Evolutionary conservation across 1,139 yeast species (phyloP), one percentile per base, ranked within the genome.

Genomic region (Saccharomyces hybrid): DNA sequence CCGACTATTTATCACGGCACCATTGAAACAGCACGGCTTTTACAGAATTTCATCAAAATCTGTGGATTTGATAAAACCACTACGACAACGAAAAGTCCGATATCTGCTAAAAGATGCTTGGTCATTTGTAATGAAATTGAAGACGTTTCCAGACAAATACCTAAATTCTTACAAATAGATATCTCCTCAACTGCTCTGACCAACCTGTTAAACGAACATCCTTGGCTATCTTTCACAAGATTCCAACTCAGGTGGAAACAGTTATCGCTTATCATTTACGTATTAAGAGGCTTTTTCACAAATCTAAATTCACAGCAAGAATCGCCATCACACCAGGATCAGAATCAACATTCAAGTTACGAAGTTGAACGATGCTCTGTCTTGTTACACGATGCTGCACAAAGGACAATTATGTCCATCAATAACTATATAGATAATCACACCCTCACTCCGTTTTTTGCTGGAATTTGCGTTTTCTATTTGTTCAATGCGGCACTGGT

Each of bases 391-490:
- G 76, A 74, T 25, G 76, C 80, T 23, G 81, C 86, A 1, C 76
- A 78, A 53, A 78, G 75, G 47, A 80, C 85, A 0, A 78, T 83
- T 20, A 56, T 68, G 42, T 75, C 82, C 4, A 79, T 82, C 5
- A 71, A 76, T 49, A 74, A 71, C 32, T 83, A 76, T 65, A 73
- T 80, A 26, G 70, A 68, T 46, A 72, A 68, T 50, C 71, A 72
- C 55, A 71, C 73, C 31, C 61, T 76, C 26, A 74, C 80, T 9
- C 73, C 77, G 23, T 71, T 79, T 31, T 72, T 81, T 4, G 77
- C 81, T 29, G 82, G 88, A 86, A 80, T 82, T 66, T 81, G 85
- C 3, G 78, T 84, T 0, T 83, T 81, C 64, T 83, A 49, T n/a
- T 54, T 55, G 11, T 57, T 57, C 32, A 56, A 56, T 53, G 58